Base-by-base conservation (phyloP, 805 yeast genomes). In the Candida rishiriensis region DNA sequence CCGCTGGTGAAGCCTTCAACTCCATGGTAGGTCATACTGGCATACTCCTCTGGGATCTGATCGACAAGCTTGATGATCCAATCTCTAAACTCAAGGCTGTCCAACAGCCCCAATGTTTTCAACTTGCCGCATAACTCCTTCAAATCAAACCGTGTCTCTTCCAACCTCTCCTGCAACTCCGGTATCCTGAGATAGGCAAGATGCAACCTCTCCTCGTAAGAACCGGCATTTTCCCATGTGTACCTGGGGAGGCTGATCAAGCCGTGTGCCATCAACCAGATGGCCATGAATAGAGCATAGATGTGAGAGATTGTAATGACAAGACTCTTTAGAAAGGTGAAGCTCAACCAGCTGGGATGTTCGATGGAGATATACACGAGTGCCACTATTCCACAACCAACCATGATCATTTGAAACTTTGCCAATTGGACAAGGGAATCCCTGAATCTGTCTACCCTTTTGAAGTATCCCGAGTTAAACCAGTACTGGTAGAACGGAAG, bases 261-360 rank as follows among this genome's bases (percentile, higher is more conserved):
- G 0, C 96, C 95, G 60, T 87, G 90, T 2, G 91, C 86, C 85
- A 88, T 80, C 46, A 88, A 66, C 91, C 93, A 86, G 17, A 85
- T 72, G 2, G 91, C 89, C 30, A 88, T 56, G 2, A 83, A 70
- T 56, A 88, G 70, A 0, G 95, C 77, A 60, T 87, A 88, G 16
- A 84, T 80, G 59, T 88, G 93, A 1, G 93, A 78, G 10, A 85
- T 55, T 0, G 93, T 90, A 48, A 88, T 83, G 15, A 84, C 71
- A 64, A 88, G 72, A 29, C 81, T 72, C 59, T 81, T 83, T 52
- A 88, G 63, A 40, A 81, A 67, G 18, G 73, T 76, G 36, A 76
- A 51, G 34, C 54, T 59, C 14, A 65, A 46, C 55, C 58, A 55
- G 11, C 43, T 38, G 2, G 53, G 41, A 42, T 59, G 59, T 42